Evolutionary conservation across 495 filamentous ascomycete species (phyloP), one percentile per base, ranked within the genome.

Genomic region (Daldinia concentrica): DNA sequence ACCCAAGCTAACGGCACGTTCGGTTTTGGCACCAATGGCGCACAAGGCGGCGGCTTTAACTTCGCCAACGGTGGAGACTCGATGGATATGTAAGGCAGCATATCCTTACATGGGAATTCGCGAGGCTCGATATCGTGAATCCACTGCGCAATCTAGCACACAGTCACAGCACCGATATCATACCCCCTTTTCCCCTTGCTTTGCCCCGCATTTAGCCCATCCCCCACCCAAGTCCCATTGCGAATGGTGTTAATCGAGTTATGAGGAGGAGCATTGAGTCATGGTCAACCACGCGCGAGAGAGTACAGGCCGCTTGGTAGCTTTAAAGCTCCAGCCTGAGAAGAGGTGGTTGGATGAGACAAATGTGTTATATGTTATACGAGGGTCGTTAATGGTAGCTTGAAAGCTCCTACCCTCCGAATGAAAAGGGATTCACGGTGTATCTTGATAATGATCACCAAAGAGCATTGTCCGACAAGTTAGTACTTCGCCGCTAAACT

Each of bases 1-100:
- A 81, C 83, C 5, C 89, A 90, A 57, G 85, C 88, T 56, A 90
- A 91, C 73, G 87, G 88, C 22, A 88, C 91, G 32, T 98, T 98
- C 80, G 89, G 93, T 43, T 97, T 98, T 64, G 92, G 93, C 56
- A 87, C 92, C 71, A 87, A 86, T 69, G 77, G 74, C 63, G 88
- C 90, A 58, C 91, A 93, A 78, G 88, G 90, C 63, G 89, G 89
- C 62, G 89, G 91, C 58, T 99, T 99, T 88, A 97, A 90, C 86
- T 88, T 99, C 91, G 92, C 92, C 66, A 97, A 96, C 81, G 94
- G 92, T 59, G 86, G 86, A 58, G 95, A 97, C 79, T 92, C 92
- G 32, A 99, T 99, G 96, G 96, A 99, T 76, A 99, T 99, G 95
- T 98, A 92, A 90, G 68, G 51, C 36, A 41, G 36, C 39, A 37